phyloP scores from a whole-genome alignment of 495 filamentous ascomycete species.

The Penicillium soppii region DNA sequence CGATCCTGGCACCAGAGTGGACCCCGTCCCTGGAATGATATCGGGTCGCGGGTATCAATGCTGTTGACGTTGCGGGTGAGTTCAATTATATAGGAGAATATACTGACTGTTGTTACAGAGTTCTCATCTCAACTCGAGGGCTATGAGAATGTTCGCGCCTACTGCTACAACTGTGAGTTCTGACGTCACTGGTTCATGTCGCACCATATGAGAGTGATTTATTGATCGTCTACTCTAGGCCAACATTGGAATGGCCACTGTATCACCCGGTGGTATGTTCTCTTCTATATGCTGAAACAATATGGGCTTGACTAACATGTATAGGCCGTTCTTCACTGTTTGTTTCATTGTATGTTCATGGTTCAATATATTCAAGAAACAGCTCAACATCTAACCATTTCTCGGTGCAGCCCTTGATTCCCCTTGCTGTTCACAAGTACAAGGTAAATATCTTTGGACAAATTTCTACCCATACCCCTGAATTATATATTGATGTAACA shows the following conservation, averaged over 20 bases:
- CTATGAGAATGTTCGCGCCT: slow-evolving; percentile 54
- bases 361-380: neutral
- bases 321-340: slow-evolving; percentile 54
- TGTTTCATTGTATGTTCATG: slow-evolving; percentile 50
- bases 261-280: slow-evolving; percentile 49
- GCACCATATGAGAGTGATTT: neutral
- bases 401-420: slow-evolving; percentile 43
- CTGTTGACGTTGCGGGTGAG: slow-evolving; percentile 1
- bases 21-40: slow-evolving; percentile 2
- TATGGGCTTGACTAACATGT: slow-evolving; percentile 13
- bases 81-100: slow-evolving; percentile 2
- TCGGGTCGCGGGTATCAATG: slow-evolving; percentile 13
- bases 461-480: neutral
- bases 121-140: slow-evolving; percentile 52
- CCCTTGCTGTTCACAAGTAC: slow-evolving; percentile 50
- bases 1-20: slow-evolving; percentile 1
- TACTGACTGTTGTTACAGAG: slow-evolving; percentile 31
- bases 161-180: slow-evolving; percentile 54
- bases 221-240: slow-evolving; percentile 25
- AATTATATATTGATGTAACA: slow-evolving; percentile 14
- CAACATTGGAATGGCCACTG: slow-evolving; percentile 54
- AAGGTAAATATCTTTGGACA: slow-evolving; percentile 30
- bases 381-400: slow-evolving; percentile 9
- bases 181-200: neutral
- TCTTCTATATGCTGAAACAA: neutral